Evolutionary conservation across 805 yeast genomes (phyloP).

Genomic region (Saccharomycopsis sp.): DNA sequence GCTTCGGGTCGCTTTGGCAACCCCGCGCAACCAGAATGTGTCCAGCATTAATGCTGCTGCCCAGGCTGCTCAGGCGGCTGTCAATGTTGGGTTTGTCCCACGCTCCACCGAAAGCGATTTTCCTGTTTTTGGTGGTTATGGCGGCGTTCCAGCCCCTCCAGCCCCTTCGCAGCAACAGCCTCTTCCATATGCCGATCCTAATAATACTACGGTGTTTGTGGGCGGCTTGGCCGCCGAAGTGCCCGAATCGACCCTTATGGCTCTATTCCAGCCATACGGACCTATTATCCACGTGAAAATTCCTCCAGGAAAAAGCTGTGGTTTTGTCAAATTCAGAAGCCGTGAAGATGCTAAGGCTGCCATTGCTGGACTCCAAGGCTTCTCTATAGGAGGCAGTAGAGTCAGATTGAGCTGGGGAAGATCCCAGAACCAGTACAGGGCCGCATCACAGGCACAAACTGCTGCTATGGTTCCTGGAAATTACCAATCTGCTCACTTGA

Average conservation of each 20-base stretch:
- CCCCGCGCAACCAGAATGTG: slow-evolving; percentile 48
- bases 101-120: background rate
- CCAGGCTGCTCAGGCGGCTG: slow-evolving; percentile 12
- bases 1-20: slow-evolving; percentile 70
- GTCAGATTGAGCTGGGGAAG: slow-evolving; percentile 75
- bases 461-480: background rate
- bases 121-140: background rate
- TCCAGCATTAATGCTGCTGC: slow-evolving; percentile 8
- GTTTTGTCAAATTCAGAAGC: slow-evolving; percentile 61
- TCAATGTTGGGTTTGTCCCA: background rate
- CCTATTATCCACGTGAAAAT: slow-evolving; percentile 60
- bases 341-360: slow-evolving; percentile 74
- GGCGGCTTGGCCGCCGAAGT: slow-evolving; percentile 68
- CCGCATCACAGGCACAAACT: slow-evolving; percentile 21
- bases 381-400: slow-evolving; percentile 65
- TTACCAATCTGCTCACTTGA: no score
- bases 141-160: background rate
- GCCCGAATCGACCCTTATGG: slow-evolving; percentile 51
- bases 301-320: slow-evolving; percentile 77
- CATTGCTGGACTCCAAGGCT: slow-evolving; percentile 74
- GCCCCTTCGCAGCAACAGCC: slow-evolving; percentile 17
- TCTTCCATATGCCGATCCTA: slow-evolving; percentile 39
- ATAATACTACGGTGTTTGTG: slow-evolving; percentile 69
- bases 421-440: slow-evolving; percentile 29
- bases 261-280: slow-evolving; percentile 72